Base-by-base conservation (phyloP, 2,329 filamentous ascomycete species). In the Pseudogymnoascus sp. region DNA sequence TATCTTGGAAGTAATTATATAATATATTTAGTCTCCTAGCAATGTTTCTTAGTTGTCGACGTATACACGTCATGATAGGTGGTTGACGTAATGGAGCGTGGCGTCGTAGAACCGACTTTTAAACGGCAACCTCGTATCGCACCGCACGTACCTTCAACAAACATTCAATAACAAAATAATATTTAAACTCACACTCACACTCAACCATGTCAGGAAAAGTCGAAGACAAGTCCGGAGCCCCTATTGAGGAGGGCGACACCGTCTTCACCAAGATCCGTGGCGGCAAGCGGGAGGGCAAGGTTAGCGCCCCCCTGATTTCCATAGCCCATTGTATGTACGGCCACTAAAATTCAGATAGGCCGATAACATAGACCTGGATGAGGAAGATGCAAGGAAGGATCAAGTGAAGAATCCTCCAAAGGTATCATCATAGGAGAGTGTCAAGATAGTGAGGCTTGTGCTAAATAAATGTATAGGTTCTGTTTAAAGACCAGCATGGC, bases 351-450 rank as follows among this genome's bases (percentile, higher is more conserved):
- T 3, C 35, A 23, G 40, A 50, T 62, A 74, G 73, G 76, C 77
- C 17, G 73, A 78, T 10, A 73, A 74, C 63, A 69, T 78, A n/a
- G 72, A 77, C 13, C 72, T 69, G 8, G 71, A 71, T 0, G 60
- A 75, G 59, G 68, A 73, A 40, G 74, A 76, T 36, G 76, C 76
- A 3, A 66, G 74, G 64, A 66, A 71, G 38, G 73, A 74, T 42
- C 69, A 71, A 0, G 75, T 77, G 8, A 78, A 78, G 67, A 72
- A 77, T 57, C 75, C 76, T 10, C 76, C 76, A n/a, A 78, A 78
- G 72, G 76, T 75, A 64, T 40, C 63, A 64, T 26, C 17, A 64
- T 66, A n/a, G n/a, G 62, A 44, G 7, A 17, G 42, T 28, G 11
- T 10, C 17, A 19, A 21, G 57, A 26, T 31, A 23, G 13, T 1